These are phyloP conservation scores for Allantophomopsis cytisporea DNA, from an alignment of 2,329 filamentous ascomycete species.

Conservation along the genomic window DNA sequence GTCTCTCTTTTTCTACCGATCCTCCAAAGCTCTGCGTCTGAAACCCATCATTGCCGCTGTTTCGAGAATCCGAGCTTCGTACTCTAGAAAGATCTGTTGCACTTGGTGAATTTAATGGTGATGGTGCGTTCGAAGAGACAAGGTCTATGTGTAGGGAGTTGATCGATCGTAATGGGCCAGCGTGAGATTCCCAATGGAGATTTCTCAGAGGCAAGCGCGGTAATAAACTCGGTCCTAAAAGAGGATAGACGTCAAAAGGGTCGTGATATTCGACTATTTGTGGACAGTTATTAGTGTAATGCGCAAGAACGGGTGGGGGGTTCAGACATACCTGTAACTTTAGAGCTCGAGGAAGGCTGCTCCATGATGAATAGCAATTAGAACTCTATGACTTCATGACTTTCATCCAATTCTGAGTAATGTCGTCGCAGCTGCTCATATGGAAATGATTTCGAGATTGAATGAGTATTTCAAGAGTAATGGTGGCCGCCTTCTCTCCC, in stretches of 20 bases:
- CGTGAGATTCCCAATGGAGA: constrained; percentile 93
- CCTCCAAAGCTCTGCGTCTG: constrained; percentile 39
- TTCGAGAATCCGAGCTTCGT: constrained; percentile 20
- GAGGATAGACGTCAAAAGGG: constrained; percentile 75
- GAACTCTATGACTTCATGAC: too few species aligned
- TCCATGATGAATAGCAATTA: constrained; percentile 30
- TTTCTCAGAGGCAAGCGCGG: constrained; percentile 76
- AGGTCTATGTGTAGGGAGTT: constrained; percentile 85
- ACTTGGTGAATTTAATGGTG: constrained; percentile 20
- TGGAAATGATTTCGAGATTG: too few species aligned
- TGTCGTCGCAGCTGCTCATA: too few species aligned
- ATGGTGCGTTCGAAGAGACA: constrained; percentile 39
- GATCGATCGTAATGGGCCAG: constrained; percentile 83
- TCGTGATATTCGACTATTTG: constrained; percentile 84
- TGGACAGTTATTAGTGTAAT: constrained; percentile 2
- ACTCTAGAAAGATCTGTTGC: constrained; percentile 19
- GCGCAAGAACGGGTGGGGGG: constrained; percentile 10
- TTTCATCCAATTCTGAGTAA: too few species aligned
- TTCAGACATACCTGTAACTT: constrained; percentile 48
- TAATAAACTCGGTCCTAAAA: constrained; percentile 65
- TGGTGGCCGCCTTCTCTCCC: too few species aligned
- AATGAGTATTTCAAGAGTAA: too few species aligned
- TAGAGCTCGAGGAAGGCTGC: constrained; percentile 52
- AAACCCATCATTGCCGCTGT: constrained; percentile 40
- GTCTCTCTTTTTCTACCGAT: constrained; percentile 13